These are phyloP conservation scores for Pholiota molesta DNA, from an alignment of 768 basidiomycete genomes.

Conservation along the genomic window DNA sequence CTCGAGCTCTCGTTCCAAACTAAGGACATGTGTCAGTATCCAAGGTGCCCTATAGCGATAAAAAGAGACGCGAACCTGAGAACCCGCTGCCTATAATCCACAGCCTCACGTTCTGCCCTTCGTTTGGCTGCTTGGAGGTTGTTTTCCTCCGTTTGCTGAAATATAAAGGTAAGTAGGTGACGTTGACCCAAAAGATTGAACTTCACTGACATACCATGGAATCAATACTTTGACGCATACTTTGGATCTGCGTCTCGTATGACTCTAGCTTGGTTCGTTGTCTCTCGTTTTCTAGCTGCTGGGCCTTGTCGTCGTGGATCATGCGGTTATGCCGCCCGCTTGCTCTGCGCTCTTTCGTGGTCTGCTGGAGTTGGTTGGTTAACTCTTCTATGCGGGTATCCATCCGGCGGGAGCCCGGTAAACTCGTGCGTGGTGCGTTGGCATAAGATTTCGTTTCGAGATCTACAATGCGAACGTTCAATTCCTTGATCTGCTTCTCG, in stretches of 20 bases:
- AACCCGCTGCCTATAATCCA: conserved; percentile 70
- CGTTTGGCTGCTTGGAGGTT: conserved; percentile 73
- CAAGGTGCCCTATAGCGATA: neutral
- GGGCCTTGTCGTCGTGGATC: conserved; percentile 54
- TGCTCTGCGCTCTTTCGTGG: conserved; percentile 48
- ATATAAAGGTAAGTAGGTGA: conserved; percentile 12
- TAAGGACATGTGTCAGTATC: conserved; percentile 3
- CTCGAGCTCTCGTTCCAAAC: conserved; percentile 32
- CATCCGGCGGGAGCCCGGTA: conserved; percentile 56
- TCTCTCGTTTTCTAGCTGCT: conserved; percentile 63
- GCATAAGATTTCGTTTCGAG: conserved; percentile 71
- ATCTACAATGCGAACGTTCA: conserved; percentile 82
- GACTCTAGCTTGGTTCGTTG: conserved; percentile 60
- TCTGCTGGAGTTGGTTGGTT: conserved; percentile 56
- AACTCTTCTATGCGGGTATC: conserved; percentile 79
- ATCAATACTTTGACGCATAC: conserved; percentile 63
- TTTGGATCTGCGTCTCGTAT: conserved; percentile 60
- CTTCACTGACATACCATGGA: conserved; percentile 49
- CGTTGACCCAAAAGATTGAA: neutral
- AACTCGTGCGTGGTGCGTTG: conserved; percentile 56
- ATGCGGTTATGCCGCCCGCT: conserved; percentile 43
- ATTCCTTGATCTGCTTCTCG: conserved; percentile 85
- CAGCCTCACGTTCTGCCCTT: conserved; percentile 75
- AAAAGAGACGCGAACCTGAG: conserved; percentile 51
- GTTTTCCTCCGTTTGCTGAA: conserved; percentile 70